phyloP scores from a whole-genome alignment of 352 stramenopile species.

The Pythium oligandrum region DNA sequence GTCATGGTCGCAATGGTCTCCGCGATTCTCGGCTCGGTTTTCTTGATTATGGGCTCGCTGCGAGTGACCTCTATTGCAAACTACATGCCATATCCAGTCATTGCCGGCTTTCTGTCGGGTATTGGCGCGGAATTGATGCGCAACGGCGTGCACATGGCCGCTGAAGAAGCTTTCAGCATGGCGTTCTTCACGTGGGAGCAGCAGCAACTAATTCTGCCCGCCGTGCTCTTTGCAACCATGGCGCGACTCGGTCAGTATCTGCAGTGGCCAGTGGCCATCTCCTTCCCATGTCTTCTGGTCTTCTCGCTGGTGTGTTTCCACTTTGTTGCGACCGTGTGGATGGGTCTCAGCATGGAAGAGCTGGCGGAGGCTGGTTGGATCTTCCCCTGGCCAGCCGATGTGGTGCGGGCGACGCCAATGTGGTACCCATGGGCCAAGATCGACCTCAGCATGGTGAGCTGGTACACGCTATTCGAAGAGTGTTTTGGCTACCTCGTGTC shows the following conservation, averaged over 20 bases:
- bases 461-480: constrained; percentile 49
- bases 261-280: constrained; percentile 60
- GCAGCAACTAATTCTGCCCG: constrained; percentile 49
- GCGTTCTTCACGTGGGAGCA: constrained; percentile 56
- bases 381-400: constrained; percentile 58
- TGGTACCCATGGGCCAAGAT: constrained; percentile 77
- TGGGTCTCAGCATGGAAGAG: constrained; percentile 27
- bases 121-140: constrained; percentile 75
- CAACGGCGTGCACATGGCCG: constrained; percentile 78
- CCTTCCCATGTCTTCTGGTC: constrained; percentile 62
- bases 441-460: constrained; percentile 52
- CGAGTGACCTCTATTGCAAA: constrained; percentile 76
- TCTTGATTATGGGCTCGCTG: constrained; percentile 66
- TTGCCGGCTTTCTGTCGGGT: constrained; percentile 75
- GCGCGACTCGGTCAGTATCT: constrained; percentile 55
- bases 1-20: constrained; percentile 73
- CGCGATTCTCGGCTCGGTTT: constrained; percentile 49
- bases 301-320: constrained; percentile 63
- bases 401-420: constrained; percentile 65
- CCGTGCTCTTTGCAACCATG: constrained; percentile 50
- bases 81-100: constrained; percentile 83
- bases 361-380: constrained; percentile 40
- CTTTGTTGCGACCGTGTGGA: constrained; percentile 20
- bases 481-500: constrained; percentile 63
- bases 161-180: constrained; percentile 41